Conservation (phyloP, 306 rosid genomes). For the Rosa chinensis region DNA sequence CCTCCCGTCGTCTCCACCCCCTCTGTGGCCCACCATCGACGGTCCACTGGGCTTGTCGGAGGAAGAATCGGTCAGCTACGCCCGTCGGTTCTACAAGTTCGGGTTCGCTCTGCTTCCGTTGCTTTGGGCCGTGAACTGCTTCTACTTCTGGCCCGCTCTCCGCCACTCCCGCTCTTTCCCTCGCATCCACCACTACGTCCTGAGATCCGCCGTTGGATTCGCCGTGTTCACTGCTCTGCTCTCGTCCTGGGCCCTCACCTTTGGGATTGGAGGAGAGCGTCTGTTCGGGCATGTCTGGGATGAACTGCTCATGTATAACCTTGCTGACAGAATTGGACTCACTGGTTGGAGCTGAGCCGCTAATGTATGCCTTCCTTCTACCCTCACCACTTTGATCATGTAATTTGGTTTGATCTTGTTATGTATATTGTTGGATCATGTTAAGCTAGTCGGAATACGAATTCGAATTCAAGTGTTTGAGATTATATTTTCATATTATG, state of each 20-base stretch:
- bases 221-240: slow-evolving; percentile 52
- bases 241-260: slow-evolving; percentile 84
- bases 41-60: slow-evolving; percentile 73
- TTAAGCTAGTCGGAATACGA: not conserved
- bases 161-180: slow-evolving; percentile 81
- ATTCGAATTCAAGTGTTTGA: not conserved
- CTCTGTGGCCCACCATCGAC: slow-evolving; percentile 86
- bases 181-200: slow-evolving; percentile 63
- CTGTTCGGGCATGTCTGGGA: slow-evolving; percentile 87
- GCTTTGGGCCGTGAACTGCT: slow-evolving; percentile 97
- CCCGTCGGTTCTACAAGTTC: slow-evolving; percentile 72
- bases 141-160: slow-evolving; percentile 96
- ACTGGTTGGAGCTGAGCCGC: slow-evolving; percentile 69
- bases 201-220: slow-evolving; percentile 79
- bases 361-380: not conserved
- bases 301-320: slow-evolving; percentile 82
- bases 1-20: slow-evolving; percentile 35
- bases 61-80: slow-evolving; percentile 74
- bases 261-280: slow-evolving; percentile 73
- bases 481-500: not conserved
- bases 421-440: not conserved
- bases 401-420: not conserved
- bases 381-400: not conserved
- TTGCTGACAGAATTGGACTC: slow-evolving; percentile 83
- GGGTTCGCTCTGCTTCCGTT: slow-evolving; percentile 82